These are phyloP conservation scores for Cladophialophora psammophila DNA, from an alignment of 2,329 filamentous ascomycete genomes.

Conservation along the genomic window DNA sequence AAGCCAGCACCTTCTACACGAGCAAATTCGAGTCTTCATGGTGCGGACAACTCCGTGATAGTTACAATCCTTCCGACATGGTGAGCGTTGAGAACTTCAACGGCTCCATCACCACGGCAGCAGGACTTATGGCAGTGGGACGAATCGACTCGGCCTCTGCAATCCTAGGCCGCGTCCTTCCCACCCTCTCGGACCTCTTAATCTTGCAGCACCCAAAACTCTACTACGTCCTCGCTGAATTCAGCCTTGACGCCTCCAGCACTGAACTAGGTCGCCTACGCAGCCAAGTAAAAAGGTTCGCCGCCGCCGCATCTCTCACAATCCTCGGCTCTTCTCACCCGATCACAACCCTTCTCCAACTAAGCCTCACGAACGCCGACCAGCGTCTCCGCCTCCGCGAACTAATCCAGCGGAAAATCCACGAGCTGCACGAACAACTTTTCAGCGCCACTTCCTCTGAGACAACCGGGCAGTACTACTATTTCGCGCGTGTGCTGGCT, in stretches of 20 bases:
- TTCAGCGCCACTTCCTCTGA: conserved; percentile 18
- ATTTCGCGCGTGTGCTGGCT: conserved; percentile 24
- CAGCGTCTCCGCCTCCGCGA: conserved; percentile 19
- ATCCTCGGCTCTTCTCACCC: conserved; percentile 23
- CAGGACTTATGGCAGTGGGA: conserved; percentile 18
- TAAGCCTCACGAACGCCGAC: conserved; percentile 8
- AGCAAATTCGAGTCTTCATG: conserved; percentile 26
- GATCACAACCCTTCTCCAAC: conserved; percentile 22
- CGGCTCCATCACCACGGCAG: conserved; percentile 27
- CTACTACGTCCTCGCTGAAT: conserved; percentile 25
- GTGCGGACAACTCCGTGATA: conserved; percentile 17
- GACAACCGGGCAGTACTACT: conserved; percentile 25
- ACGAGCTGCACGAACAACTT: conserved; percentile 21
- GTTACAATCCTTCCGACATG: conserved; percentile 9
- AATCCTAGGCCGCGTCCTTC: conserved; percentile 13
- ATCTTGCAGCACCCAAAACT: conserved; percentile 23
- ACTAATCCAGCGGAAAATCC: conserved; percentile 26
- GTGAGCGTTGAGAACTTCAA: conserved; percentile 26
- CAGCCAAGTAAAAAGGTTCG: conserved; percentile 18
- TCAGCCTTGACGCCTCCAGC: conserved; percentile 24
- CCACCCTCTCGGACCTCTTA: conserved; percentile 18
- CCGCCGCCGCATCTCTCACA: conserved; percentile 13
- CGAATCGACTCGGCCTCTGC: conserved; percentile 26
- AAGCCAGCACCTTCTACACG: conserved; percentile 19
- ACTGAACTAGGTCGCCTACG: conserved; percentile 24